phyloP scores from a whole-genome alignment of 352 stramenopile genomes.

The Globisporangium cederbergense region DNA sequence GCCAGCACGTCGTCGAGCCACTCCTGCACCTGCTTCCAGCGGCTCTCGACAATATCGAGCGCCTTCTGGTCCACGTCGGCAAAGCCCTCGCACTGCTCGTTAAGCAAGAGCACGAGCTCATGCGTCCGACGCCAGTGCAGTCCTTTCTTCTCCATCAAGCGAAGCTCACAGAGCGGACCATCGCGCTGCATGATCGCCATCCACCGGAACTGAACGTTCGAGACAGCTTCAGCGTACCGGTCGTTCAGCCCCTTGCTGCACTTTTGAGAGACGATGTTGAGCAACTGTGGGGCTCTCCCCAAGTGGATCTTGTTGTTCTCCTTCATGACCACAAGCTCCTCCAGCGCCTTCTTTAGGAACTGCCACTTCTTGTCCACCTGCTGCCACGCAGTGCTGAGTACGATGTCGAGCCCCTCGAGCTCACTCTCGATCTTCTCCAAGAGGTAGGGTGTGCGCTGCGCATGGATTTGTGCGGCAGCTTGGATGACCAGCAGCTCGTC shows the following conservation, averaged over 20 bases:
- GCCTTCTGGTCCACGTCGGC: slow-evolving; percentile 46
- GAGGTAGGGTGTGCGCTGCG: slow-evolving; percentile 43
- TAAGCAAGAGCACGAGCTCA: slow-evolving; percentile 56
- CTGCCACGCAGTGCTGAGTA: slow-evolving; percentile 54
- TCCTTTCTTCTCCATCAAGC: slow-evolving; percentile 60
- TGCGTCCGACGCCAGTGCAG: slow-evolving; percentile 74
- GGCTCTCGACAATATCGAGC: slow-evolving; percentile 43
- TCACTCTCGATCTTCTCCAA: slow-evolving; percentile 38
- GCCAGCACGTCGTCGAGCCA: slow-evolving; percentile 59
- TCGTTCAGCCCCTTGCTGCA: slow-evolving; percentile 58
- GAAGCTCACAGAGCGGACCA: slow-evolving; percentile 58
- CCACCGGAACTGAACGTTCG: slow-evolving; percentile 69
- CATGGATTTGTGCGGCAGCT: slow-evolving; percentile 42
- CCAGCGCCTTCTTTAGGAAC: slow-evolving; percentile 36
- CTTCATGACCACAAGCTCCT: slow-evolving; percentile 59
- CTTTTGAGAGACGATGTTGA: slow-evolving; percentile 42
- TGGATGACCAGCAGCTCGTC: slow-evolving; percentile 65
- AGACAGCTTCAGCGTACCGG: slow-evolving; percentile 53
- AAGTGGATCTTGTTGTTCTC: slow-evolving; percentile 60
- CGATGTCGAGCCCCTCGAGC: slow-evolving; percentile 62
- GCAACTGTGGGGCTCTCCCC: slow-evolving; percentile 41
- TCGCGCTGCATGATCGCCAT: slow-evolving; percentile 64
- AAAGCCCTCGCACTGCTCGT: slow-evolving; percentile 75
- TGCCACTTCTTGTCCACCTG: slow-evolving; percentile 63
- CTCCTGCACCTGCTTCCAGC: slow-evolving; percentile 61